phyloP scores from a whole-genome alignment of 257 asterid species.

The Asclepias syriaca region DNA sequence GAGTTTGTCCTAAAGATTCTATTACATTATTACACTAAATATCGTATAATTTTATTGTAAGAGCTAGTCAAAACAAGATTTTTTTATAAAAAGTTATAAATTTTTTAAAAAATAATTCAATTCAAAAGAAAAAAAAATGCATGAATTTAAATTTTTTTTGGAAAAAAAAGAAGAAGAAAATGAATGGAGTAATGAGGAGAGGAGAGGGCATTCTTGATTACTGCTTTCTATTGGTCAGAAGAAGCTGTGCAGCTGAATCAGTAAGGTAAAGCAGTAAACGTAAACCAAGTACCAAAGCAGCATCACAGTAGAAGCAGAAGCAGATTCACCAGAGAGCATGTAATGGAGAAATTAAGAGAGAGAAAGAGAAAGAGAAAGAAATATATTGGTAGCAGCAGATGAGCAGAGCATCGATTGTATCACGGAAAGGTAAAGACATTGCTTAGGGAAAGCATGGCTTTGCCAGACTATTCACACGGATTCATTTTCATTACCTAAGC shows the following conservation, averaged over 20 bases:
- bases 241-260: conserved; percentile 7
- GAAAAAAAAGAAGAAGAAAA: too few species aligned
- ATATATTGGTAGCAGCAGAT: not conserved
- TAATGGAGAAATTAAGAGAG: conserved; percentile 4
- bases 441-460: conserved; percentile 47
- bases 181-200: not conserved
- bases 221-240: conserved; percentile 17
- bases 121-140: too few species aligned
- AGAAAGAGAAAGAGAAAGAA: not conserved
- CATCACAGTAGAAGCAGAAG: conserved; percentile 7
- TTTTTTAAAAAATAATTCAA: too few species aligned
- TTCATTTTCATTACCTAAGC: conserved; percentile 4
- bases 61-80: too few species aligned
- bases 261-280: conserved; percentile 18
- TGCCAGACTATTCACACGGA: conserved; percentile 18
- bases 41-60: too few species aligned
- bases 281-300: conserved; percentile 32
- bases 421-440: conserved; percentile 38
- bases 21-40: too few species aligned
- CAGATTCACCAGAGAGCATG: conserved; percentile 1
- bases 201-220: not conserved
- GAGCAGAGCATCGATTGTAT: conserved; percentile 23
- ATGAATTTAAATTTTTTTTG: too few species aligned
- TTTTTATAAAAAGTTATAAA: too few species aligned
- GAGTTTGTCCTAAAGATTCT: too few species aligned